Evolutionary conservation across 306 rosid species (phyloP).

Genomic region (Urtica urens): DNA sequence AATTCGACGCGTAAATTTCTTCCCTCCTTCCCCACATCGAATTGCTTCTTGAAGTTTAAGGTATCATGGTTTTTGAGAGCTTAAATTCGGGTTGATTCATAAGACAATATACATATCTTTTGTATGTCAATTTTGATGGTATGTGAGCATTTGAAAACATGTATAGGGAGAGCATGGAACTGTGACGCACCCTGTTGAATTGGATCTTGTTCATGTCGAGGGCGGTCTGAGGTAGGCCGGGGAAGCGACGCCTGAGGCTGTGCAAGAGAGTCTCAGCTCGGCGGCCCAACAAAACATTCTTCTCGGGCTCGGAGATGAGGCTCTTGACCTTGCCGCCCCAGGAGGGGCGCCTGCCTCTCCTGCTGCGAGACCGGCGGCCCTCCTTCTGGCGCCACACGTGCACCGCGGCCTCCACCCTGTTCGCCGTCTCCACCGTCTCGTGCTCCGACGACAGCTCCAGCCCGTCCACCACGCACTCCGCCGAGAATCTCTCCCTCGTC

Average conservation of each 20-base stretch:
- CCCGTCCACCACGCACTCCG: constrained; percentile 70
- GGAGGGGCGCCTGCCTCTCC: constrained; percentile 47
- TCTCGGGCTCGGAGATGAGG: constrained; percentile 51
- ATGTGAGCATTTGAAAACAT: not conserved
- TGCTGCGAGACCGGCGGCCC: constrained; percentile 29
- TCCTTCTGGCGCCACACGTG: constrained; percentile 79
- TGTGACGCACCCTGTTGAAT: constrained; percentile 52
- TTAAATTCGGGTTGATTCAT: too few relatives aligned
- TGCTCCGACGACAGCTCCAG: constrained; percentile 90
- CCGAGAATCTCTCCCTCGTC: constrained; percentile 54
- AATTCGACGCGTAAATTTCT: too few relatives aligned
- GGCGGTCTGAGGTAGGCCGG: constrained; percentile 87
- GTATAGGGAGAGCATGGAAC: not conserved
- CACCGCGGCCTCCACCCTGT: constrained; percentile 77
- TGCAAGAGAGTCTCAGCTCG: constrained; percentile 73
- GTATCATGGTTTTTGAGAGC: too few relatives aligned
- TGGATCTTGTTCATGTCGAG: constrained; percentile 90
- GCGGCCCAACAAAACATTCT: constrained; percentile 42
- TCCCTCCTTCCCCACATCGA: too few relatives aligned
- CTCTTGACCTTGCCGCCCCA: constrained; percentile 97
- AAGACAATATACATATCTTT: too few relatives aligned
- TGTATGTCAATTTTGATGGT: too few relatives aligned
- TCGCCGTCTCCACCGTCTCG: constrained; percentile 67
- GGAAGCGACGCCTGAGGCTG: constrained; percentile 62
- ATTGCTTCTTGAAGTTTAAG: too few relatives aligned